Evolutionary conservation across 345 rosid species (phyloP), one percentile per base, ranked within the genome.

Genomic region (Eucalyptus dawsonii): DNA sequence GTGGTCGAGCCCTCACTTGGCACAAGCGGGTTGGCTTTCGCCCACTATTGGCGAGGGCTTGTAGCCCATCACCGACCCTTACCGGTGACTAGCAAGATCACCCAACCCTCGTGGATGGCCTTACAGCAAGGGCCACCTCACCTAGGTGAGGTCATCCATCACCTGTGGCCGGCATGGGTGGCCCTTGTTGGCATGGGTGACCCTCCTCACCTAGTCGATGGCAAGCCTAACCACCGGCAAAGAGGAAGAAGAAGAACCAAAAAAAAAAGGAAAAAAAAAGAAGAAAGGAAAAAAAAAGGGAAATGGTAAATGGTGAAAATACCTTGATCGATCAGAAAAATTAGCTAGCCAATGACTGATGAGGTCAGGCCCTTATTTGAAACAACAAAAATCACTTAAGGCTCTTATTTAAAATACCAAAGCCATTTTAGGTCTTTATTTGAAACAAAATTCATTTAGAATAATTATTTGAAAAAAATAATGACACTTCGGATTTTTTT

Each of bases 141-240:
- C 10, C 56, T 0, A 53, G 0, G 56, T 1, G 1, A 53, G 56
- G 24, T 8, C 0, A 5, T 53, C 24, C 24, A 4, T 53, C 56
- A 53, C 56, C 0, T 8, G 0, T 53, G 56, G 0, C 1, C 0
- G 0, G 0, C 0, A 0, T 53, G 56, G 56, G 56, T 53, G 56
- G 24, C 56, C 56, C 4, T 53, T 19, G 1, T 53, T 7, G 10
- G 5, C 56, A 3, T 53, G 0, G 56, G 56, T 0, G 2, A 8
- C 56, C 56, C 24, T 51, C 24, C 10, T 53, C 56, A 53, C 5
- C 10, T 3, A 19, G 5, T 53, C 2, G 0, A 3, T 53, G 56
- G 10, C 24, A 53, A 1, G n/a, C n/a, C 0, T 0, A 0, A 2
- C 56, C 24, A 53, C 0, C 0, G 0, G 0, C 2, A 0, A 53